A percentile compares a stretch with the other conserved stretches of the same genome.
phyloP scores from a whole-genome alignment of 148 eudicot genomes.

The Diospyros kaki region DNA sequence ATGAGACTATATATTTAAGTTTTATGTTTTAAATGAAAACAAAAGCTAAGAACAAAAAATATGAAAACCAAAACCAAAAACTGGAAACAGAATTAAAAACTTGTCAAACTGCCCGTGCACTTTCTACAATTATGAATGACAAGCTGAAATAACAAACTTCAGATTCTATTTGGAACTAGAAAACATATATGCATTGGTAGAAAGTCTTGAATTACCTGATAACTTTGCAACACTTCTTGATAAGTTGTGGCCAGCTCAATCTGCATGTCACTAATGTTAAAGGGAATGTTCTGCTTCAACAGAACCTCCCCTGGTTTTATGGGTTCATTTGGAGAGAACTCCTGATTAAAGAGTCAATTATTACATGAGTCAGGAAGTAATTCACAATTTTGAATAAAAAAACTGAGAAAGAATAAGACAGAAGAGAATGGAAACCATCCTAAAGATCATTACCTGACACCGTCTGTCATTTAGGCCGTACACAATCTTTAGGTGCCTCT shows the following conservation, averaged over 20 bases:
- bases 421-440: too few species aligned
- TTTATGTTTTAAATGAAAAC: too few species aligned
- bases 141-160: too few species aligned
- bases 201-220: constrained; percentile 51
- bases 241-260: constrained; percentile 54
- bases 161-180: too few species aligned
- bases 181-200: not conserved
- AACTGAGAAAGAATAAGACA: too few species aligned
- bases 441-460: constrained; percentile 59
- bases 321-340: constrained; percentile 80
- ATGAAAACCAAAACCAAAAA: too few species aligned
- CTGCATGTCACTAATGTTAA: constrained; percentile 41
- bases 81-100: too few species aligned
- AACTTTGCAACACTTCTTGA: constrained; percentile 73
- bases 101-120: too few species aligned
- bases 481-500: constrained; percentile 88
- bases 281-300: constrained; percentile 72
- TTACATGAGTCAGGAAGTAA: not conserved
- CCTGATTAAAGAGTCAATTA: constrained; percentile 35
- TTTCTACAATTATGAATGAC: not conserved
- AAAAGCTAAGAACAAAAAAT: too few species aligned
- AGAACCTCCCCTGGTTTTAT: constrained; percentile 77
- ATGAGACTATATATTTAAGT: too few species aligned
- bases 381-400: too few species aligned
- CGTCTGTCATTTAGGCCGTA: constrained; percentile 79